Evolutionary conservation across 345 rosid species (phyloP).

Genomic region (Brassica carinata): DNA sequence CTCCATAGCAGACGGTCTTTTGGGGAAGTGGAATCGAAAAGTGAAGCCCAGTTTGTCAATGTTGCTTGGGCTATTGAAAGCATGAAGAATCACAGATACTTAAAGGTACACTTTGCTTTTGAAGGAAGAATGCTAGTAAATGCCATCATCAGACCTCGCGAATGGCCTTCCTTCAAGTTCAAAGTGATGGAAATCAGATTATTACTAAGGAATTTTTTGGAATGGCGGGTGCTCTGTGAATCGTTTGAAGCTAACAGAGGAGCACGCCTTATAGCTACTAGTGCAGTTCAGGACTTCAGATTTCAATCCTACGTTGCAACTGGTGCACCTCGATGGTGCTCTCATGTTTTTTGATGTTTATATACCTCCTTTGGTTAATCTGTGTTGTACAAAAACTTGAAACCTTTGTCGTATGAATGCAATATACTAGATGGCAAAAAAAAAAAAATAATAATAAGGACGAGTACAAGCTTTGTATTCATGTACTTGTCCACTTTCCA

Average conservation of each 20-base stretch:
- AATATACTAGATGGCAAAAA: no score
- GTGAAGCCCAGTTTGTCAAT: neutral
- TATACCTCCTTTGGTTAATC: no score
- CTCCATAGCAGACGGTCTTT: neutral
- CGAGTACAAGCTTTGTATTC: neutral
- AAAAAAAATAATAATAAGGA: neutral
- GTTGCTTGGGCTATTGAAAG: neutral
- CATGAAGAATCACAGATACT: neutral
- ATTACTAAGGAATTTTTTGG: no score
- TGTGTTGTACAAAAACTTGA: no score
- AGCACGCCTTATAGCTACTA: no score
- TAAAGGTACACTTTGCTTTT: neutral
- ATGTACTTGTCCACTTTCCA: conserved; percentile 33
- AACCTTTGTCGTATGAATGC: no score
- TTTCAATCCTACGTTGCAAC: no score
- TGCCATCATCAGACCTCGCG: neutral
- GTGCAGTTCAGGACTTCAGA: no score
- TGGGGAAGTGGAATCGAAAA: neutral
- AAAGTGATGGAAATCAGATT: neutral
- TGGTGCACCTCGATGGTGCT: no score
- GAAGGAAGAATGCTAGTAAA: neutral
- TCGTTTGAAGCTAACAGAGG: no score
- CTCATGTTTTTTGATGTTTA: no score
- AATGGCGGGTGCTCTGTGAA: no score
- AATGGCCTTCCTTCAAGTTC: neutral